Evolutionary conservation across 345 rosid genomes (phyloP).

Genomic region (Rhodamnia argentea): DNA sequence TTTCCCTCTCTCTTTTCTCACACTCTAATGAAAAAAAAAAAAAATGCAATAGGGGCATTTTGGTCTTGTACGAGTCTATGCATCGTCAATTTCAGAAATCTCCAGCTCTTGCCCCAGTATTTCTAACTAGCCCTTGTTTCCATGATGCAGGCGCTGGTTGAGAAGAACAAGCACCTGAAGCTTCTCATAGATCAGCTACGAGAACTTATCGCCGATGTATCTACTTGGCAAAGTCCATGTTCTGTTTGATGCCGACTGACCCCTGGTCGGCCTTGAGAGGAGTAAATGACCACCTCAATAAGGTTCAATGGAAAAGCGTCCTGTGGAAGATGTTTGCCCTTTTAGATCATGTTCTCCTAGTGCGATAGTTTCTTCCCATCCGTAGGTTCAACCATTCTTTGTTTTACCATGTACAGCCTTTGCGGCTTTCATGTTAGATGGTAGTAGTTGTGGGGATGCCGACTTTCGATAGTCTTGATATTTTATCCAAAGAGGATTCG

Average conservation of each 20-base stretch:
- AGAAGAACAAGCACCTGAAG: conserved; percentile 65
- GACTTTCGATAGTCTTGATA: not conserved
- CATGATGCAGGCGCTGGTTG: conserved; percentile 54
- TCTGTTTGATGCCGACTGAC: conserved; percentile 20
- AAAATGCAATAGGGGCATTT: not conserved
- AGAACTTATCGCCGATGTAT: conserved; percentile 60
- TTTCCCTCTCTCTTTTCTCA: not conserved
- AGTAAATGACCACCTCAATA: not conserved
- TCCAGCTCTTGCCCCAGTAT: not conserved
- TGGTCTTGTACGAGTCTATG: not conserved
- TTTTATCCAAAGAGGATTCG: not conserved
- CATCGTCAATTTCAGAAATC: not conserved
- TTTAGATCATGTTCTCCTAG: not conserved
- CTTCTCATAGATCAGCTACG: conserved; percentile 74
- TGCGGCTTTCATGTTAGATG: not conserved
- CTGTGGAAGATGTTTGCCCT: not conserved
- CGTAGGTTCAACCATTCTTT: not conserved
- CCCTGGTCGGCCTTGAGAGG: not conserved
- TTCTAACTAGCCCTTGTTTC: not conserved
- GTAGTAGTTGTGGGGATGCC: not conserved
- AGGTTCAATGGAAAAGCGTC: not conserved
- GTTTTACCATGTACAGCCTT: not conserved
- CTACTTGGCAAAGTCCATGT: conserved; percentile 95
- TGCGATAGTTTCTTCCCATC: not conserved
- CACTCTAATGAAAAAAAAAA: not conserved